phyloP scores from a whole-genome alignment of 2,329 filamentous ascomycete genomes.

The Pyrenophora seminiperda region DNA sequence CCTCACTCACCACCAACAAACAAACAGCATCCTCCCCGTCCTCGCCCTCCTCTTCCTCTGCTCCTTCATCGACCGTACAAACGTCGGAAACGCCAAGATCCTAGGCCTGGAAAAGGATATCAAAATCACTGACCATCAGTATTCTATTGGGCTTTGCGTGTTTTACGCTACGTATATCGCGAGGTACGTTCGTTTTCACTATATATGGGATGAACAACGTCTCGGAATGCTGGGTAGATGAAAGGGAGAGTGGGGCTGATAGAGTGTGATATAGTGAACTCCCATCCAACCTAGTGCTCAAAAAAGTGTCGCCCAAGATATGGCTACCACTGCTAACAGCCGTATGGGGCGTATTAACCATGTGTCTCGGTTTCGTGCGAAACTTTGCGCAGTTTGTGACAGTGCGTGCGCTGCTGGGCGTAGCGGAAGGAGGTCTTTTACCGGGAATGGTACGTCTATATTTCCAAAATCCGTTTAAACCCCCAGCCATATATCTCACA shows the following conservation, averaged over 20 bases:
- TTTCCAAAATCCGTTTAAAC: too few relatives aligned
- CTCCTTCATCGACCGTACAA: constrained; percentile 71
- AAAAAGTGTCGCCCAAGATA: constrained; percentile 63
- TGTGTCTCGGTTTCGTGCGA: constrained; percentile 62
- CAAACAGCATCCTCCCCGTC: constrained; percentile 64
- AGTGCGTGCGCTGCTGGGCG: constrained; percentile 65
- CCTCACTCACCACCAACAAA: too few relatives aligned
- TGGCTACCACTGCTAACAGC: constrained; percentile 65
- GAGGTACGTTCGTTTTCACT: constrained; percentile 56
- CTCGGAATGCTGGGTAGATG: too few relatives aligned
- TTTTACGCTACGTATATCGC: constrained; percentile 70
- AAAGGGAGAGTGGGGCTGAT: too few relatives aligned
- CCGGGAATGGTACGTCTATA: constrained; percentile 66
- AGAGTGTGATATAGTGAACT: constrained; percentile 56
- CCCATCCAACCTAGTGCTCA: constrained; percentile 68
- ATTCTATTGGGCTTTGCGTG: constrained; percentile 66
- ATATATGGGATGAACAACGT: too few relatives aligned
- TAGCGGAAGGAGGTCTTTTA: constrained; percentile 68
- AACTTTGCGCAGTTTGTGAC: constrained; percentile 63
- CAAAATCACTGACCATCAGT: constrained; percentile 64
- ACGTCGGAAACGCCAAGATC: constrained; percentile 73
- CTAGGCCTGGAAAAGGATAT: constrained; percentile 63
- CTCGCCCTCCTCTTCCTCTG: constrained; percentile 69
- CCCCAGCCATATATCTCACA: background rate
- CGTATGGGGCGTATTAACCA: constrained; percentile 64